phyloP scores from a whole-genome alignment of 2,329 filamentous ascomycete species.

The Microcyclosporella mali region DNA sequence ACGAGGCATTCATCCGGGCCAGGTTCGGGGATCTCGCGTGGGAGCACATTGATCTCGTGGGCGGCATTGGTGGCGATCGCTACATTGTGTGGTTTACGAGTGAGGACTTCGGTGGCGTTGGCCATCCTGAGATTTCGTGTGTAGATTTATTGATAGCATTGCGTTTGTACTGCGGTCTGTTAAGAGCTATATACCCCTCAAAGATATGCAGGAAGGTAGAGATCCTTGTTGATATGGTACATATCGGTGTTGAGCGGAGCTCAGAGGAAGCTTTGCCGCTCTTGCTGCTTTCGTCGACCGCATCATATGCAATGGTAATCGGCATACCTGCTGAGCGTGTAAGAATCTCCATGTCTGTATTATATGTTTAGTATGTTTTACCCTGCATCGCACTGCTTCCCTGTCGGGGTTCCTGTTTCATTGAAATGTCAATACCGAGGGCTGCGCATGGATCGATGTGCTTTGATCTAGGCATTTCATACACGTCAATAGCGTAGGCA shows the following conservation, averaged over 20 bases:
- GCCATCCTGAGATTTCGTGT: too few species aligned
- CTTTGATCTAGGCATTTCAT: neutral
- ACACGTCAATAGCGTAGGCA: neutral
- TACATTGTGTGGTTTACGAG: slow-evolving; percentile 27
- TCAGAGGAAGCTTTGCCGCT: slow-evolving; percentile 3
- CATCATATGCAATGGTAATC: neutral
- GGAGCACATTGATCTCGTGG: slow-evolving; percentile 27
- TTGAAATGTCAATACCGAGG: neutral
- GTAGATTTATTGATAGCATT: too few species aligned
- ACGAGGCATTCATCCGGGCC: slow-evolving; percentile 27
- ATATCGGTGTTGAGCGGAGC: slow-evolving; percentile 1
- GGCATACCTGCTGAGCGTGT: neutral
- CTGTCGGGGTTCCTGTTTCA: too few species aligned
- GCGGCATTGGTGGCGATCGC: slow-evolving; percentile 29
- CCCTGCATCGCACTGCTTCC: neutral
- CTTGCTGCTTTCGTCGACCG: slow-evolving; percentile 7
- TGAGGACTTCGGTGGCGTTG: slow-evolving; percentile 18
- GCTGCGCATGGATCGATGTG: neutral
- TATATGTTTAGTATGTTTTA: too few species aligned
- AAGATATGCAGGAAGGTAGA: neutral
- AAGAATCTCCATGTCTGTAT: neutral
- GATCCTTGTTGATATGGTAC: neutral
- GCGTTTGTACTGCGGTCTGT: too few species aligned
- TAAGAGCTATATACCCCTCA: slow-evolving; percentile 10
- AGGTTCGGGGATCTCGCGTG: slow-evolving; percentile 19